Evolutionary conservation across 805 yeast genomes (phyloP), one percentile per base, ranked within the genome.

Genomic region (Barnettozyma siamensis): DNA sequence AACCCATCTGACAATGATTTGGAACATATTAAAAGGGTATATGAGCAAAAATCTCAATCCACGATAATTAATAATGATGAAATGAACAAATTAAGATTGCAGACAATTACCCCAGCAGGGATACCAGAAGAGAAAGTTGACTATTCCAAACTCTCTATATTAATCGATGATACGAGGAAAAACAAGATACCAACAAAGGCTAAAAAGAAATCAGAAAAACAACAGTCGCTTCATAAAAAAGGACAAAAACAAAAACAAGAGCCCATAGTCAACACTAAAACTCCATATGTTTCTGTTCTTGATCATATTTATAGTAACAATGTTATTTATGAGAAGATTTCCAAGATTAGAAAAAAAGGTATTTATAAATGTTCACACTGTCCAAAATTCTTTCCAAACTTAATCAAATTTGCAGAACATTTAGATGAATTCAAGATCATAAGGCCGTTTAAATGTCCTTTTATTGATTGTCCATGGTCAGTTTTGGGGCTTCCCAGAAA

Each of bases 341-440:
- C 51, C 8, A 58, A 56, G 16, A 65, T 59, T 20, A 64, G 59
- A 34, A 71, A 67, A 57, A 65, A 66, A 44, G 76, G 72, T 0
- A 56, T 63, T 24, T 72, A 70, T 47, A 63, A 65, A 40, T 74
- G 79, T 54, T 57, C 71, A 5, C 78, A 74, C 42, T 74, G 79
- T 42, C 52, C 69, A 0, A 54, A 59, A 21, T 58, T 56, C 16
- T 73, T 70, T 49, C 44, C 64, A 6, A 63, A 64, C 10, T 50
- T 72, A 8, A 56, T 61, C 13, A 63, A 60, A 13, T 62, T 66
- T 34, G 72, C 73, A 0, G 42, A 52, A 12, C 80, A 75, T 48
- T 48, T 75, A 45, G 79, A 75, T 50, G 61, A 62, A 33, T 58
- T 43, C 42, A 53, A 64, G 27, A 57, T 69, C 12, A 53, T 49